Conservation (phyloP, 1,139 yeast species). For the Kodamaea ohmeri region DNA sequence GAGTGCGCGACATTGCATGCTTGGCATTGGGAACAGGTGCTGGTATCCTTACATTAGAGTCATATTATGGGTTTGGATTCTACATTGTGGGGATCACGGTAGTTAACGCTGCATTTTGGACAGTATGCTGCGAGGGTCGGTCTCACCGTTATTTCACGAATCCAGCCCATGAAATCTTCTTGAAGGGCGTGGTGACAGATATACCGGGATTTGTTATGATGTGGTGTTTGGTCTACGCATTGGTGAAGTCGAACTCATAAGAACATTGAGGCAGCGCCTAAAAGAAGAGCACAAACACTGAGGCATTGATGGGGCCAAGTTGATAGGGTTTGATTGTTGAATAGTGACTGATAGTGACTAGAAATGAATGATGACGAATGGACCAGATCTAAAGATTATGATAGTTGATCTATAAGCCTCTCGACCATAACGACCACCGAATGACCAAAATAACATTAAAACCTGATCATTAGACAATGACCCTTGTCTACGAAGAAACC, state of each 20-base stretch:
- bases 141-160: constrained; percentile 49
- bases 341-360: too few relatives aligned
- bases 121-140: constrained; percentile 39
- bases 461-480: too few relatives aligned
- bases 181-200: constrained; percentile 55
- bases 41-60: constrained; percentile 69
- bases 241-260: constrained; percentile 31
- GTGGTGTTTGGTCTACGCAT: constrained; percentile 81
- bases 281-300: neutral
- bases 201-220: constrained; percentile 73
- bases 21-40: constrained; percentile 67
- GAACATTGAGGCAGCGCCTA: neutral
- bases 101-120: constrained; percentile 42
- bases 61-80: constrained; percentile 58
- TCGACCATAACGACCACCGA: too few relatives aligned
- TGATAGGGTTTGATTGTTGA: too few relatives aligned
- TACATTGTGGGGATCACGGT: constrained; percentile 50
- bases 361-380: too few relatives aligned
- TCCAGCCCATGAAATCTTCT: constrained; percentile 56
- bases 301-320: too few relatives aligned
- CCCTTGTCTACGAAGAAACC: too few relatives aligned
- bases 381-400: too few relatives aligned
- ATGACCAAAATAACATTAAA: too few relatives aligned
- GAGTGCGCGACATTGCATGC: constrained; percentile 63
- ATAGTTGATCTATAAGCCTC: too few relatives aligned